Conservation (phyloP, 257 asterid species). For the Nicotiana tomentosiformis region DNA sequence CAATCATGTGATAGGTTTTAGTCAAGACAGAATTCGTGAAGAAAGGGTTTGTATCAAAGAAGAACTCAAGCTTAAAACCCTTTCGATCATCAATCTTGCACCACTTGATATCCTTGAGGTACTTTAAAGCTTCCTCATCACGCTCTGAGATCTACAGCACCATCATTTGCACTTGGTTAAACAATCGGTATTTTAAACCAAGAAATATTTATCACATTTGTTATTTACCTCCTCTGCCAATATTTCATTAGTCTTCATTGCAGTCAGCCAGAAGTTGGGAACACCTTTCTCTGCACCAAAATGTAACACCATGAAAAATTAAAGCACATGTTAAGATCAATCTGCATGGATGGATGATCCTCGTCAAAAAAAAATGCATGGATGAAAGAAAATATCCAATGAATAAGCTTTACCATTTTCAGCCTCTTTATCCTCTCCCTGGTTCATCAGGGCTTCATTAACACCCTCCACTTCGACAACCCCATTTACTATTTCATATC, state of each 20-base stretch:
- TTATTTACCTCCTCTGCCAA: slow-evolving; percentile 60
- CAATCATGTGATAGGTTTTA: slow-evolving; percentile 72
- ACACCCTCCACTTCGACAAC: slow-evolving; percentile 67
- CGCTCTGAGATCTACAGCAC: slow-evolving; percentile 63
- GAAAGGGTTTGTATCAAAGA: slow-evolving; percentile 68
- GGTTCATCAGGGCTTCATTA: slow-evolving; percentile 27
- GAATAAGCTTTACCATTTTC: slow-evolving; percentile 34
- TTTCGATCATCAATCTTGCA: slow-evolving; percentile 51
- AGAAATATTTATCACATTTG: neutral
- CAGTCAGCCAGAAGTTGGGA: slow-evolving; percentile 75
- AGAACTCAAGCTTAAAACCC: slow-evolving; percentile 88
- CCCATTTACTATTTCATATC: slow-evolving; percentile 77
- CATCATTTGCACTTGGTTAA: neutral
- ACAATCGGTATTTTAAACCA: neutral
- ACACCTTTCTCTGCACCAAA: slow-evolving; percentile 66
- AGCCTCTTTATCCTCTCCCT: slow-evolving; percentile 35
- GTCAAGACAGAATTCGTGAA: slow-evolving; percentile 70
- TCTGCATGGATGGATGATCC: neutral
- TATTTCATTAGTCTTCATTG: slow-evolving; percentile 67
- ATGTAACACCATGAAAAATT: neutral
- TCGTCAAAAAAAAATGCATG: too few relatives aligned
- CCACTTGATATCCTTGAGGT: slow-evolving; percentile 82
- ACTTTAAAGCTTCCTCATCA: slow-evolving; percentile 75
- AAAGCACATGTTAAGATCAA: neutral
- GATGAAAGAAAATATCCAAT: neutral